Evolutionary conservation across 2,329 filamentous ascomycete species (phyloP).

Genomic region (Hymenoscyphus salicellus): DNA sequence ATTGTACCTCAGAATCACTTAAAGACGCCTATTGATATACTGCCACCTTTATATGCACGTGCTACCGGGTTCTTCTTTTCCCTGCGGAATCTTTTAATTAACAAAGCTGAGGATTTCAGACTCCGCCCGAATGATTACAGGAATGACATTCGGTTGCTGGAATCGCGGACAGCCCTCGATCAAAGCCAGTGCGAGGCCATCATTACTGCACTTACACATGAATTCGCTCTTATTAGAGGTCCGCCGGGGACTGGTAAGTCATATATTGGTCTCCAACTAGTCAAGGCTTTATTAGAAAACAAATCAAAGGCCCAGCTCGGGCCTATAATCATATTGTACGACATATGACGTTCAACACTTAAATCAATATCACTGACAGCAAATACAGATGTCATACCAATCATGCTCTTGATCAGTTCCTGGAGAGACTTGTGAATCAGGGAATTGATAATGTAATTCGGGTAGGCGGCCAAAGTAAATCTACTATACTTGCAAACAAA

Average conservation of each 20-base stretch:
- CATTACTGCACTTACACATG: slow-evolving; percentile 15
- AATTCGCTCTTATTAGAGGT: slow-evolving; percentile 32
- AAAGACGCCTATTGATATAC: slow-evolving; percentile 26
- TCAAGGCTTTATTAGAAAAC: slow-evolving; percentile 35
- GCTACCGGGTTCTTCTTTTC: slow-evolving; percentile 15
- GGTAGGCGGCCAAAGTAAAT: slow-evolving; percentile 39
- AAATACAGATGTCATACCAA: too few species aligned
- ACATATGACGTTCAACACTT: too few species aligned
- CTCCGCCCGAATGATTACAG: slow-evolving; percentile 7
- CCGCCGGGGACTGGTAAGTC: slow-evolving; percentile 32
- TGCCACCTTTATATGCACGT: slow-evolving; percentile 6
- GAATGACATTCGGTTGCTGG: background rate
- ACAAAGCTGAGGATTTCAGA: slow-evolving; percentile 48
- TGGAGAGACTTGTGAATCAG: slow-evolving; percentile 47
- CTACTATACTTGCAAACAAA: slow-evolving; percentile 21
- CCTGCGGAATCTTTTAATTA: slow-evolving; percentile 22
- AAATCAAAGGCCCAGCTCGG: slow-evolving; percentile 28
- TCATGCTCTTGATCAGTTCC: slow-evolving; percentile 41
- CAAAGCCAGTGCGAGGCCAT: slow-evolving; percentile 14
- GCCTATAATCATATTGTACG: slow-evolving; percentile 38
- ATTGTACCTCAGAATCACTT: slow-evolving; percentile 29
- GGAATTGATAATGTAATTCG: slow-evolving; percentile 48
- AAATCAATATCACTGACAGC: slow-evolving; percentile 18
- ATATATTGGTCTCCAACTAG: slow-evolving; percentile 29
- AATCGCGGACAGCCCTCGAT: slow-evolving; percentile 25